These are phyloP conservation scores for Gentiana straminea DNA, from an alignment of 257 asterid species.

Conservation along the genomic window DNA sequence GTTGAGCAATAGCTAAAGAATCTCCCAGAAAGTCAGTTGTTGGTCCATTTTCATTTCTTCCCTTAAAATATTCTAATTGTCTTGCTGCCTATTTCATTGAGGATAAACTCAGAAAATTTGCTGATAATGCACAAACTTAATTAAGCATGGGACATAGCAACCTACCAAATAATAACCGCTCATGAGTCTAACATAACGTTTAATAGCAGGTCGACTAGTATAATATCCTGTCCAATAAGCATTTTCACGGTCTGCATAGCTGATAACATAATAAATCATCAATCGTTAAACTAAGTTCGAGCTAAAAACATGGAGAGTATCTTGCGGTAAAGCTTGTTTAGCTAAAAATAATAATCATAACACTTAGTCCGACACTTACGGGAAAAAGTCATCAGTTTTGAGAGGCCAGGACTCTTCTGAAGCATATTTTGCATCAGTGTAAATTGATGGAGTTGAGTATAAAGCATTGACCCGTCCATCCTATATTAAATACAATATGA, in stretches of 20 bases:
- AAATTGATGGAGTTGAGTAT: slow-evolving; percentile 68
- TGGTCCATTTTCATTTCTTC: slow-evolving; percentile 42
- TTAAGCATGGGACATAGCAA: slow-evolving; percentile 10
- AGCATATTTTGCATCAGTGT: slow-evolving; percentile 62
- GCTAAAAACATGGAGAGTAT: slow-evolving; percentile 5
- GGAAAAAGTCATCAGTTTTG: slow-evolving; percentile 77
- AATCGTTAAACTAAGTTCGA: slow-evolving; percentile 6
- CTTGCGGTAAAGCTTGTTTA: background rate
- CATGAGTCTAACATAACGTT: slow-evolving; percentile 62
- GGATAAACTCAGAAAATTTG: slow-evolving; percentile 9
- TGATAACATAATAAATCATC: slow-evolving; percentile 19
- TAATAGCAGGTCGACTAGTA: slow-evolving; percentile 69
- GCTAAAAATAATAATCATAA: too few relatives aligned
- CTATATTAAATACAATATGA: slow-evolving; percentile 19
- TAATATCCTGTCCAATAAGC: slow-evolving; percentile 90
- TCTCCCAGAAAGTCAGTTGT: slow-evolving; percentile 58
- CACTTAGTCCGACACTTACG: slow-evolving; percentile 37
- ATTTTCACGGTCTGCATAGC: slow-evolving; percentile 68
- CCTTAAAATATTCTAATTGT: slow-evolving; percentile 58
- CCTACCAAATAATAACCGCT: slow-evolving; percentile 62
- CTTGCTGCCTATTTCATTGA: slow-evolving; percentile 52
- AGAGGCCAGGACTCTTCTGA: slow-evolving; percentile 60
- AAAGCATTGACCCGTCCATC: slow-evolving; percentile 81
- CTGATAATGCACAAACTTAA: background rate
- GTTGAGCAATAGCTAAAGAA: slow-evolving; percentile 77